Base-by-base conservation (phyloP, 441 rosid species). In the Gossypium schwendimanii region DNA sequence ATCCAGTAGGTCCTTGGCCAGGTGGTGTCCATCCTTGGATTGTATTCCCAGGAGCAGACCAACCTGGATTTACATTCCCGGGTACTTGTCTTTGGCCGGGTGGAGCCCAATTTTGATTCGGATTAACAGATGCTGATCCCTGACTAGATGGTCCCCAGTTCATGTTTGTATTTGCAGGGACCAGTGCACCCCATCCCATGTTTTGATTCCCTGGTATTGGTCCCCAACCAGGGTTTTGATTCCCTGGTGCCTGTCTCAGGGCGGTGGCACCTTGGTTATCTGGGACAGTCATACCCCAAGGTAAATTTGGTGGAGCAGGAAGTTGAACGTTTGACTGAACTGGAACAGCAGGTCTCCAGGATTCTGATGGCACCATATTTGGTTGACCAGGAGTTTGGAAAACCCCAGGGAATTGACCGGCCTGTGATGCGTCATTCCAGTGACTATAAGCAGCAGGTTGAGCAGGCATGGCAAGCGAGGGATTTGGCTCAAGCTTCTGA, bases 191-290 rank as follows among this genome's bases (percentile, higher is more conserved):
- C 91, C 91, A 91, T 68, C 79, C 82, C 49, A 71, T 75, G 66
- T 83, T 88, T 70, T 82, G 70, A 77, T 82, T 87, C 68, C 88
- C 74, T 53, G 87, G 88, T 63, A 73, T 73, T 54, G 84, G 78
- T 63, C 79, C 87, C 97, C 95, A 91, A 54, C 86, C 87, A 77
- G 81, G 49, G 76, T 73, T 86, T n/a, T 81, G 82, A 79, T 90
- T 87, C 76, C 78, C 86, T 10, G 86, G 81, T 72, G 71, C 63
- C 66, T 67, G 79, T 58, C 86, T 15, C 18, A 85, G 79, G 58
- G 82, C 31, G 8, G 67, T 28, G 17, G 64, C 63, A 74, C 66
- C 83, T 72, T 73, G 81, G 79, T 71, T 80, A 69, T 81, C 81
- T 5, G 82, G 26, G 21, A 63, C 72, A 77, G 68, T 75, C 78